Evolutionary conservation across 257 asterid species (phyloP), one percentile per base, ranked within the genome.

Genomic region (Sherardia arvensis): DNA sequence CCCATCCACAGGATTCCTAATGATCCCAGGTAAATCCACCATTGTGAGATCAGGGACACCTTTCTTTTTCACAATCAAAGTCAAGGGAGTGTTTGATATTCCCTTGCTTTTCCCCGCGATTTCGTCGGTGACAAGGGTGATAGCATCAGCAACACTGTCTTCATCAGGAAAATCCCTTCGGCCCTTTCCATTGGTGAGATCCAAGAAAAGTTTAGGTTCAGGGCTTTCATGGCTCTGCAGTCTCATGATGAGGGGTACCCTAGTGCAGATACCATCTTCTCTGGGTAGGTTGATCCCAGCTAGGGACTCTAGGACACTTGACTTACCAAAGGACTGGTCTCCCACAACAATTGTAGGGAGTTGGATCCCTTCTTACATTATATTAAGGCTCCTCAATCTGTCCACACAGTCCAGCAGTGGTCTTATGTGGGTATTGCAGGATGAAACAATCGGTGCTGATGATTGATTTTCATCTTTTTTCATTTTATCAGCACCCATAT

Each of bases 181-280:
- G n/a, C n/a, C n/a, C n/a, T n/a, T n/a, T n/a, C n/a, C n/a, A n/a
- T n/a, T 69, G 0, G 45, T 0, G 1, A 18, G 36, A 48, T 69
- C 68, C 21, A 69, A 14, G 5, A 4, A 20, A 8, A 62, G 29
- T 15, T 62, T 34, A 38, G 69, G 34, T 12, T 27, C 14, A 0
- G 66, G 29, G n/a, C n/a, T n/a, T n/a, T n/a, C n/a, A 28, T 69
- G 74, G 28, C 9, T 53, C 6, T 69, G 58, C 2, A 69, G 64
- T 58, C 74, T 62, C 74, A 69, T 62, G 20, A 69, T 69, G 17
- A 69, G 17, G 2, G 74, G 74, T 12, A 62, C 74, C 17, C 69
- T 27, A 0, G 74, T 62, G 51, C 74, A 69, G 0, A 69, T 69
- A 4, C 74, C 68, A 30, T 62, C 68, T 0, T 68, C 74, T 38